Evolutionary conservation across 78 protist genomes (phyloP), one percentile per base, ranked within the genome.

Genomic region (Dictyostelium discoideum): DNA sequence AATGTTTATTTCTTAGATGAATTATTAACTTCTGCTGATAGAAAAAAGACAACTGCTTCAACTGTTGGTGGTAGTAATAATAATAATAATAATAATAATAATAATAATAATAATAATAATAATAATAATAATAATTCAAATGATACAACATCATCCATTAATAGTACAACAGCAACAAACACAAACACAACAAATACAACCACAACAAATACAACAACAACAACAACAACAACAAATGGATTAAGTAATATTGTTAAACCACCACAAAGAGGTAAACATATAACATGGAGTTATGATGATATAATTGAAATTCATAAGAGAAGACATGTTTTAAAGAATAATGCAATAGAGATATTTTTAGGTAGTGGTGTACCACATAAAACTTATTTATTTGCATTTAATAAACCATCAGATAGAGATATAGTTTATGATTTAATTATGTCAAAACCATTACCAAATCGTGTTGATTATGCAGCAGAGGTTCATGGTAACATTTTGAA

Each of bases 271-370:
- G 95, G 95, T 16, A 90, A 90, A 72, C 87, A 90, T n/a, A 86
- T 93, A n/a, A 73, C 74, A 3, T 57, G 78, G 94, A n/a, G 85
- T 29, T 54, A 76, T 76, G 96, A 89, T 9, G 97, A 92, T 57
- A 84, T 97, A 20, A 73, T 76, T 50, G 98, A 96, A n/a, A 81
- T 97, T 18, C 98, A 96, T 67, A 79, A 69, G 32, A 92, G 98
- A 9, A 96, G 99, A 39, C 95, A 96, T 92, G 83, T 92, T 63
- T 74, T 98, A 14, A 87, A 93, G 72, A 69, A 96, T 85, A 82
- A 20, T 44, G 99, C 98, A n/a, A 60, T 98, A 18, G 99, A 98
- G 85, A 85, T 98, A 18, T 97, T 97, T 67, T 48, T 98, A 57
- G 79, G 82, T 18, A 88, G 93, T 67, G 97, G 98, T 29, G 95